Base-by-base conservation (phyloP, 2,329 filamentous ascomycete species). In the Cordyceps militaris region DNA sequence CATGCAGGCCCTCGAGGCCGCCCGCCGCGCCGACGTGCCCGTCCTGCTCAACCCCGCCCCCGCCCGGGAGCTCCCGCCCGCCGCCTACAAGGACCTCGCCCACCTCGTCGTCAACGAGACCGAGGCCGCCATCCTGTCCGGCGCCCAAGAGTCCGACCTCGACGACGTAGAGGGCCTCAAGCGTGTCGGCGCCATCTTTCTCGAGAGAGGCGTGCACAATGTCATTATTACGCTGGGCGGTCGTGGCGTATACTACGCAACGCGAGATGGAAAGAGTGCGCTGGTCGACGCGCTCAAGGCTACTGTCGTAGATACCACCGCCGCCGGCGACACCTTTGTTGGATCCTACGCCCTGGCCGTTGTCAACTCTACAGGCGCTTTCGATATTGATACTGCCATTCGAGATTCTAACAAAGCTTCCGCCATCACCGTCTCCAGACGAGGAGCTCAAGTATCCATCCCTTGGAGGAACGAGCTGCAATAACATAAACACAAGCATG, bases 271-370 rank as follows among this genome's bases (percentile, higher is more conserved):
- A 24, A 66, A 64, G 44, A 75, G 75, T 54, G 78, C 75, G 1
- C 66, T 84, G 62, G 71, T 91, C 4, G 70, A 75, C 2, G 90
- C 89, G 0, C 79, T 82, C 61, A 87, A 88, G 71, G 87, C 90
- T 4, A 73, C 70, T 21, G 93, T 97, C 1, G 84, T 97, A 4
- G 93, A 97, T 70, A 97, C 93, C 1, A 97, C 93, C 8, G 93
- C 88, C 1, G 94, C 94, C 5, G 93, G 93, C 0, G 93, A 97
- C 70, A 97, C 93, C 0, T 97, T 97, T 73, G 89, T 95, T 5
- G 93, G 94, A 2, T 88, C 84, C 23, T 96, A 96, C 70, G 88
- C 90, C 3, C 82, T 94, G 26, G 82, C 85, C 58, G 80, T 87
- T 30, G 89, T 89, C 40, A 78, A 68, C 54, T 68, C 67, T n/a